These are phyloP conservation scores for Metschnikowia baotianmanensis DNA, from an alignment of 805 yeast genomes.

Conservation along the genomic window DNA sequence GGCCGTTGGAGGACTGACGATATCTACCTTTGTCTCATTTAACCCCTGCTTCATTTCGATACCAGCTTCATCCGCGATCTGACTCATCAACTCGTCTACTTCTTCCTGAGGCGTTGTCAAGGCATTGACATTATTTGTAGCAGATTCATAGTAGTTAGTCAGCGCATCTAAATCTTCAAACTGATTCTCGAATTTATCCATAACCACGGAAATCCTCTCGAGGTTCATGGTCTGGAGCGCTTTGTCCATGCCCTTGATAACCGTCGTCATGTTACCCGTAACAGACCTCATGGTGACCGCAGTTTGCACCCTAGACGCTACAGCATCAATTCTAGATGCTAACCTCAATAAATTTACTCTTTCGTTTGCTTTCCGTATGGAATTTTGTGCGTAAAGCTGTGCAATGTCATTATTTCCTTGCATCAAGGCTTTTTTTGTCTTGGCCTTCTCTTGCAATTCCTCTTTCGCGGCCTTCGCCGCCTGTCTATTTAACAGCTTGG, in stretches of 20 bases:
- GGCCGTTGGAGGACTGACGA: slow-evolving; percentile 37
- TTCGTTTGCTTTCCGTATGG: slow-evolving; percentile 88
- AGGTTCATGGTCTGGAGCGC: slow-evolving; percentile 95
- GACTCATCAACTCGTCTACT: slow-evolving; percentile 84
- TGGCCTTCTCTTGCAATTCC: slow-evolving; percentile 80
- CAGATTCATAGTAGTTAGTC: slow-evolving; percentile 87
- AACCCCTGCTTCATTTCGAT: slow-evolving; percentile 86
- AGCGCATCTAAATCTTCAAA: slow-evolving; percentile 95
- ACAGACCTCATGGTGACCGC: slow-evolving; percentile 98
- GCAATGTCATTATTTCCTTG: slow-evolving; percentile 93
- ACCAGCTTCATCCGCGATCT: slow-evolving; percentile 97
- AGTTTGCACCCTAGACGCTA: slow-evolving; percentile 92
- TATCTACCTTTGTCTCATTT: slow-evolving; percentile 57
- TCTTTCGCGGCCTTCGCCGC: slow-evolving; percentile 90
- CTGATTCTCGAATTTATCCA: slow-evolving; percentile 96
- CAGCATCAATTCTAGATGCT: slow-evolving; percentile 91
- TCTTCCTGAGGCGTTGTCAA: slow-evolving; percentile 91
- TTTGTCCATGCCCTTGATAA: slow-evolving; percentile 92
- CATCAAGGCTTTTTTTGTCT: slow-evolving; percentile 81
- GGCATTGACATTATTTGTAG: slow-evolving; percentile 86
- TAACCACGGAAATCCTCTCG: slow-evolving; percentile 86
- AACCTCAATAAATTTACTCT: slow-evolving; percentile 74
- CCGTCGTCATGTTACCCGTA: slow-evolving; percentile 89
- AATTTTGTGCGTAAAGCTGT: slow-evolving; percentile 90
- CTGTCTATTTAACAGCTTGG: slow-evolving; percentile 88